Conservation (phyloP, 176 grass and related monocot species). For the Olyra latifolia region DNA sequence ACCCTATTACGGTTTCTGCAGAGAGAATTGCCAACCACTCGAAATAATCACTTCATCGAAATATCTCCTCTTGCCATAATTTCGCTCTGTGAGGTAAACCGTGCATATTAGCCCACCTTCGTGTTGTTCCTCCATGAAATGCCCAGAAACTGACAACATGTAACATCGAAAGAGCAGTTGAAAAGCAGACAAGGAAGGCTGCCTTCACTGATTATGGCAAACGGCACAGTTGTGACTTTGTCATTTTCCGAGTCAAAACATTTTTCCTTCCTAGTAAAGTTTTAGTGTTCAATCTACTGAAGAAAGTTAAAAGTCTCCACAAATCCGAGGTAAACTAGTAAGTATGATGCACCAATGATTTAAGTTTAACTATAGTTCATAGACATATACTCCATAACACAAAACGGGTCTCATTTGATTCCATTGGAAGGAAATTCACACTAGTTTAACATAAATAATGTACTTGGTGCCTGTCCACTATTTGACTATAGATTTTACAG, state of each 20-base stretch:
- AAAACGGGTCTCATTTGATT: background rate
- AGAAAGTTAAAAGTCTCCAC: background rate
- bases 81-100: background rate
- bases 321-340: background rate
- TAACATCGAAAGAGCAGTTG: background rate
- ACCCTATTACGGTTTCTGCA: background rate
- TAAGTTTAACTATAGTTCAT: background rate
- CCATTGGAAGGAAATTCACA: background rate
- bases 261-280: background rate
- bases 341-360: background rate
- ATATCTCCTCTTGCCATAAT: background rate
- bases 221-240: background rate
- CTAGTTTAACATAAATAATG: background rate
- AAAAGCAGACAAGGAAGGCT: background rate
- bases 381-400: background rate
- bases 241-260: background rate
- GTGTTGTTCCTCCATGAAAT: background rate
- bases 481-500: too few relatives aligned
- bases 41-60: constrained; percentile 13
- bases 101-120: background rate
- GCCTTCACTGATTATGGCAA: background rate
- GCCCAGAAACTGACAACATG: background rate
- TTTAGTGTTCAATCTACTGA: background rate
- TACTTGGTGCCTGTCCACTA: too few relatives aligned
- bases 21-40: constrained; percentile 12